Base-by-base conservation (phyloP, 371 early-diverging fungal species). In the Haplosporangium sp. region DNA sequence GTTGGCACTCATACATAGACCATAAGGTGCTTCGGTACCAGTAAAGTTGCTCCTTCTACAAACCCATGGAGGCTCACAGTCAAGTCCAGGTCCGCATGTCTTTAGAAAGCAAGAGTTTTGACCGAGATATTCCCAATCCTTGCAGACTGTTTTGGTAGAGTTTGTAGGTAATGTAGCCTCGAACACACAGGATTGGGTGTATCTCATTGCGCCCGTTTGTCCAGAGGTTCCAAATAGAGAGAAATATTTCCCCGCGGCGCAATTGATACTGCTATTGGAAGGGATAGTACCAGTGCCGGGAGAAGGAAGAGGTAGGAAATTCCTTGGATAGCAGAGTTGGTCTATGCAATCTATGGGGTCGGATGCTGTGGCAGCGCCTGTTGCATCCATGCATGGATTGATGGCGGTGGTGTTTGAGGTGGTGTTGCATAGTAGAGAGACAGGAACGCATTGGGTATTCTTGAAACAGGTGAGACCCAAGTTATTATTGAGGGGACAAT, bases 401-500 rank as follows among this genome's bases (percentile, higher is more conserved):
- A 39, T 27, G 3, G 47, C 4, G 39, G 63, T 55, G 34, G 37
- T 4, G 34, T 56, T 47, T 3, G n/a, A 19, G 27, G 45, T 9
- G 8, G 37, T 7, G 60, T 67, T 44, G 20, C 76, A 75, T 52
- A 75, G 71, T 17, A 50, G 20, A 15, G 42, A 11, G 1, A 63
- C 3, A 5, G 76, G 76, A 10, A 75, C 66, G 40, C 76, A 75
- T 39, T 62, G 61, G 6, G 67, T 75, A 47, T 75, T 70, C 37
- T 70, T 65, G 47, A 37, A 70, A 61, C 76, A 75, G 6, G 39
- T 65, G 10, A 47, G 45, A 19, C 62, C 63, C 20, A 37, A 11
- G 2, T 55, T 61, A 40, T 59, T 55, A 47, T 55, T 55, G 34
- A 63, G 19, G 1, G 45, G 61, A 47, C 76, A 69, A 19, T 40